These are phyloP conservation scores for Camellia sinensis DNA, from an alignment of 148 eudicot species.

Conservation along the genomic window DNA sequence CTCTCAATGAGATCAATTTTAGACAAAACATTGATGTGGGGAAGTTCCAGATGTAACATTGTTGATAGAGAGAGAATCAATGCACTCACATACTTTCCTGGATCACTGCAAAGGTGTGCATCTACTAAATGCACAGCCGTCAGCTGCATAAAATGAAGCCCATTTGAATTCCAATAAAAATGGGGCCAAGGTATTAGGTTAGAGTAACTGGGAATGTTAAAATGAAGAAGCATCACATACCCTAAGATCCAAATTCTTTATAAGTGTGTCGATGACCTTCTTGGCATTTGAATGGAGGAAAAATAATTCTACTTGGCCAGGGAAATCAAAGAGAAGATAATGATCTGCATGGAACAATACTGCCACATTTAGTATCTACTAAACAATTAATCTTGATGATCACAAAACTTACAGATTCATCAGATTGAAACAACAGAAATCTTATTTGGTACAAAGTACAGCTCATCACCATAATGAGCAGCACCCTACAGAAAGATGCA, in stretches of 20 bases:
- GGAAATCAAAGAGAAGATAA: conserved; percentile 94
- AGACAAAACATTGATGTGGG: conserved; percentile 90
- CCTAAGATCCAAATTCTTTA: conserved; percentile 80
- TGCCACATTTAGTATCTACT: background rate
- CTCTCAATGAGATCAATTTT: conserved; percentile 91
- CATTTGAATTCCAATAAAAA: conserved; percentile 6
- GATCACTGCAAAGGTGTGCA: conserved; percentile 94
- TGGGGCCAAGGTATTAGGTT: background rate
- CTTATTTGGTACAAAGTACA: background rate
- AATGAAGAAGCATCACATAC: conserved; percentile 37
- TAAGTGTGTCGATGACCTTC: conserved; percentile 64
- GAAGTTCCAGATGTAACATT: conserved; percentile 96
- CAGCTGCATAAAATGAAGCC: conserved; percentile 52
- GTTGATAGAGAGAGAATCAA: conserved; percentile 87
- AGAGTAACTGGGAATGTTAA: background rate
- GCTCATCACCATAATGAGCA: background rate
- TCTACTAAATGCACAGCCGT: conserved; percentile 90
- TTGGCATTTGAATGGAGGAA: conserved; percentile 88
- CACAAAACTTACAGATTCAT: background rate
- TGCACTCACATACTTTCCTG: conserved; percentile 91
- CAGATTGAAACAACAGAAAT: background rate
- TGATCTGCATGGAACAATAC: conserved; percentile 61
- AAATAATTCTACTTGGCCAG: conserved; percentile 97
- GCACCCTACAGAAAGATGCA: background rate
- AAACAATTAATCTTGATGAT: background rate